Base-by-base conservation (phyloP, 192 early-diverging fungal genomes). In the Coemansia sp. region DNA sequence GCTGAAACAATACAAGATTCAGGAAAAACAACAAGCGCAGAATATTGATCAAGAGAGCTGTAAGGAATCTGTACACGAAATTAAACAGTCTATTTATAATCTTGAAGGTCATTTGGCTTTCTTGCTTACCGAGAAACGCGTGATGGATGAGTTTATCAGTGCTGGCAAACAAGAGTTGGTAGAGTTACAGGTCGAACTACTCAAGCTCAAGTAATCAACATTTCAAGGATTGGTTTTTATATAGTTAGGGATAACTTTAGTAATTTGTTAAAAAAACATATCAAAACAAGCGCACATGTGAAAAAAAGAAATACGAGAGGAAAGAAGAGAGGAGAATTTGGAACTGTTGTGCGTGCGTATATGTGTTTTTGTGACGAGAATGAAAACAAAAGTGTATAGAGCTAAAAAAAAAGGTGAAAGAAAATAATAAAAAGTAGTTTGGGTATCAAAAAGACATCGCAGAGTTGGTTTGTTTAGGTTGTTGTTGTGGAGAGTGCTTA, bases 21-120 rank as follows among this genome's bases (percentile, higher is more conserved):
- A 39, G 17, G 71, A 65, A 45, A 72, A 64, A 36, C 37, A 15
- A 47, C 42, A 15, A 4, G 36, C 53, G 4, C 43, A 22, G 39
- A 37, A 20, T 0, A 13, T 11, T 0, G 22, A 30, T 9, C 10
- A 22, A n/a, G 40, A 44, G 10, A 18, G n/a, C 29, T 35, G 33
- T 6, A 25, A 15, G 8, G 59, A 72, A 54, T 48, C 51, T 15
- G 20, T 66, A 43, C 71, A 73, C 43, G 64, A 66, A 0, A 60
- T 73, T 36, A 73, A 73, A 43, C 63, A 73, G 51, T 58, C 71
- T 10, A 55, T 73, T 11, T 67, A 53, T 33, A 59, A 58, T 24
- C 63, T 73, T 15, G 71, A 73, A 28, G 71, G 71, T n/a, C 58
- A 67, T 15, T 30, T 73, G 41, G 50, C 71, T 29, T 62, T 66